phyloP scores from a whole-genome alignment of 2,329 filamentous ascomycete genomes.

The Clonostachys rosea region DNA sequence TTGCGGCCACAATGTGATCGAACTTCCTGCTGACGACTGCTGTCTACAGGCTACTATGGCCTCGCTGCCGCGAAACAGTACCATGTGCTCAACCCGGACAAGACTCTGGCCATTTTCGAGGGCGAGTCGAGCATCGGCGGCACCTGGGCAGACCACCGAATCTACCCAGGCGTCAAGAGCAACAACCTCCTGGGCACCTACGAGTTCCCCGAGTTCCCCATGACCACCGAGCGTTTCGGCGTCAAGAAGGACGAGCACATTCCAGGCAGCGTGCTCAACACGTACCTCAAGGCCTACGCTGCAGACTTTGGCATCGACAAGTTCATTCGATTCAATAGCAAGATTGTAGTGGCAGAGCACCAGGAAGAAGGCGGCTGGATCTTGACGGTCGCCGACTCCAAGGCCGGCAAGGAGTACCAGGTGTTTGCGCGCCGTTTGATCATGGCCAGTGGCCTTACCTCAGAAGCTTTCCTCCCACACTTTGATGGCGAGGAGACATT shows the following conservation, averaged over 20 bases:
- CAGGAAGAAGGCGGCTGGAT: conserved; percentile 10
- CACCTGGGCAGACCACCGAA: conserved; percentile 63
- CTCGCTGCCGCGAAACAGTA: background rate
- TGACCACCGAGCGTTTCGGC: conserved; percentile 50
- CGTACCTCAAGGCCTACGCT: conserved; percentile 32
- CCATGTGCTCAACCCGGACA: background rate
- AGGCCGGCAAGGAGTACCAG: conserved; percentile 5
- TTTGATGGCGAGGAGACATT: conserved; percentile 29
- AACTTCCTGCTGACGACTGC: too few species aligned
- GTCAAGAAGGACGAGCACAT: conserved; percentile 40
- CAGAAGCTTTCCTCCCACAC: conserved; percentile 31
- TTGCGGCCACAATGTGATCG: too few species aligned
- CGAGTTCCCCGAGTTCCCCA: conserved; percentile 72
- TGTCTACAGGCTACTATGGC: background rate
- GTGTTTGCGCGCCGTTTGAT: conserved; percentile 30
- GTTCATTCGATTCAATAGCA: conserved; percentile 27
- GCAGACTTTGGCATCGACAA: conserved; percentile 39
- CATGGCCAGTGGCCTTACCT: conserved; percentile 43
- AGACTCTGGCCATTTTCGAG: background rate
- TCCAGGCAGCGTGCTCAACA: conserved; percentile 36
- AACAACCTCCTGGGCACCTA: conserved; percentile 73
- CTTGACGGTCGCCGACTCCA: conserved; percentile 1
- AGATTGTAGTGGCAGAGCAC: conserved; percentile 28
- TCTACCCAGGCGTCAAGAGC: conserved; percentile 65
- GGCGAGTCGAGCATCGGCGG: conserved; percentile 44